Conservation (phyloP, 2,329 filamentous ascomycete genomes). For the Rutstroemia sydowiana region DNA sequence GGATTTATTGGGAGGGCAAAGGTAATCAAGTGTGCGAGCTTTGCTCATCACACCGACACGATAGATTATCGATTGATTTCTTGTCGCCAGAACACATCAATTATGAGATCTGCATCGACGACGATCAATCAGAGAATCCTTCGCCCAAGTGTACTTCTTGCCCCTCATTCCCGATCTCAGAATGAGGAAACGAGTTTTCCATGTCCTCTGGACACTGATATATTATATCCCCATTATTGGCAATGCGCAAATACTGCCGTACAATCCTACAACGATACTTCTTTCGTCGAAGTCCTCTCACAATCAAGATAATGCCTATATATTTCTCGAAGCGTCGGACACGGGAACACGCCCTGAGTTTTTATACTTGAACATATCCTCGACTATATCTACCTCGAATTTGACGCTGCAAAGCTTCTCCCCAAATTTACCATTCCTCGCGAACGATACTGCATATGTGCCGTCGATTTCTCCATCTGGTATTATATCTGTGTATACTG, state of each 20-base stretch:
- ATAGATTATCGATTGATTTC: background rate
- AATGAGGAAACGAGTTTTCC: conserved; percentile 19
- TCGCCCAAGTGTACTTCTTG: conserved; percentile 7
- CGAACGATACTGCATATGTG: conserved; percentile 51
- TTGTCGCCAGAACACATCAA: conserved; percentile 6
- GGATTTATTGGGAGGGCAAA: background rate
- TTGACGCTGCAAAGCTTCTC: conserved; percentile 44
- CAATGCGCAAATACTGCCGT: conserved; percentile 51
- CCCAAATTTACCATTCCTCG: conserved; percentile 56
- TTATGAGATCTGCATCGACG: conserved; percentile 18
- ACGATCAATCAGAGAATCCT: conserved; percentile 5
- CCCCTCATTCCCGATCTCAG: conserved; percentile 9
- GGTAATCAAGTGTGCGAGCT: conserved; percentile 13
- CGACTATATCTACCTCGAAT: conserved; percentile 42
- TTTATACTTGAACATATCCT: conserved; percentile 58
- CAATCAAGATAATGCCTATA: conserved; percentile 53
- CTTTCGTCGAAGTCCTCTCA: conserved; percentile 42
- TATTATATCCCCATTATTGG: conserved; percentile 7
- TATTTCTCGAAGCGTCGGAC: conserved; percentile 47
- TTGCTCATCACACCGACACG: conserved; percentile 12
- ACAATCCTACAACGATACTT: conserved; percentile 69
- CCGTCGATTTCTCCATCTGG: conserved; percentile 61
- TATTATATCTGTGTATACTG: conserved; percentile 65
- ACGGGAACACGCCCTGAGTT: conserved; percentile 38
- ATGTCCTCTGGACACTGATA: conserved; percentile 17